Evolutionary conservation across 768 basidiomycete species (phyloP).

Genomic region (Suillus clintonianus): DNA sequence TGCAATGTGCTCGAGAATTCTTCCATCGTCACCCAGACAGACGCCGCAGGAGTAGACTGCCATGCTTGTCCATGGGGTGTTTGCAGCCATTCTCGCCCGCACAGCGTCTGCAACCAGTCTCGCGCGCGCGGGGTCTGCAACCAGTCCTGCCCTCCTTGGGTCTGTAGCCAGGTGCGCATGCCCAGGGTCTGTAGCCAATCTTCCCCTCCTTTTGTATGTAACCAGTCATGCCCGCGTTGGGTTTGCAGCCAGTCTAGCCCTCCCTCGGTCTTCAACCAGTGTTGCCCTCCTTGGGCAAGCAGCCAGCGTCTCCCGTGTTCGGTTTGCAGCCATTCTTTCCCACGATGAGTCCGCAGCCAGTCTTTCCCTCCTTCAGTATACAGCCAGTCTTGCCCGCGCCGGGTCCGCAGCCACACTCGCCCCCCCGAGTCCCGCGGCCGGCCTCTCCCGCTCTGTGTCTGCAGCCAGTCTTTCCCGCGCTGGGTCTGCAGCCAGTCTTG

Average conservation of each 20-base stretch:
- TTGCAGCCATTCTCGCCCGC: background rate
- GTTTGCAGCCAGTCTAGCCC: too few species aligned
- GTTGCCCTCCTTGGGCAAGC: too few species aligned
- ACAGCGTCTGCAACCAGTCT: background rate
- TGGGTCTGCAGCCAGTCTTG: background rate
- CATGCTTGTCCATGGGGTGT: background rate
- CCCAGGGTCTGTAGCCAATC: background rate
- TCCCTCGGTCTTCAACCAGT: too few species aligned
- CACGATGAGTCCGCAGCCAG: too few species aligned
- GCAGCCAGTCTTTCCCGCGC: background rate
- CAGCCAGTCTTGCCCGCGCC: background rate
- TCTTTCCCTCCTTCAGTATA: too few species aligned
- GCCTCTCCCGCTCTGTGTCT: background rate
- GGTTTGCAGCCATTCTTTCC: too few species aligned
- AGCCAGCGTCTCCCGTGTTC: too few species aligned
- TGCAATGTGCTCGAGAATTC: background rate
- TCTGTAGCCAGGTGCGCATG: background rate
- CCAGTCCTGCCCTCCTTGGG: too few species aligned
- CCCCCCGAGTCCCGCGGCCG: background rate
- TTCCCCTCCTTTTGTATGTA: background rate
- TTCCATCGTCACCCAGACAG: background rate
- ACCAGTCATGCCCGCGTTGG: too few species aligned
- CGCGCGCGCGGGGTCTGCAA: background rate
- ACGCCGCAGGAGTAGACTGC: background rate
- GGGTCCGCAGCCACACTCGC: background rate